A percentile compares a stretch with the other conserved stretches of the same genome.
phyloP scores from a whole-genome alignment of 352 stramenopile genomes.

The Salisapilia sapeloensis region DNA sequence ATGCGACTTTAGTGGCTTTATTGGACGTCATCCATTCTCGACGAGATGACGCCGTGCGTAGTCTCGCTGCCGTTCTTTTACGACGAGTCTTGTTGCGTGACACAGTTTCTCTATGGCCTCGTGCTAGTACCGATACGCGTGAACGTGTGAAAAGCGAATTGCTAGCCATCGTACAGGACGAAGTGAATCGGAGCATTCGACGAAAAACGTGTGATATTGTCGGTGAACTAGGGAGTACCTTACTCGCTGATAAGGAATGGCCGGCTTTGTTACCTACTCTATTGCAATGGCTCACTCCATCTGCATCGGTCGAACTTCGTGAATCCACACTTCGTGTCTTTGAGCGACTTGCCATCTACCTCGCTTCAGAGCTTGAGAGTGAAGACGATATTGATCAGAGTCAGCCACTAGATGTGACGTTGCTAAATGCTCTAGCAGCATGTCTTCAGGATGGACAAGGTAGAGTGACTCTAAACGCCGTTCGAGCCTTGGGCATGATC shows the following conservation, averaged over 20 bases:
- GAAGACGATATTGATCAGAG: conserved; percentile 10
- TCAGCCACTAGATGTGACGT: conserved; percentile 18
- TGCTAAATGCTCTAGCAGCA: conserved; percentile 29
- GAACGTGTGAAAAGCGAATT: conserved; percentile 36
- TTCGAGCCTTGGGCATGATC: conserved; percentile 56
- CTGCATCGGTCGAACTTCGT: conserved; percentile 25
- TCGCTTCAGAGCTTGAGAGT: conserved; percentile 29
- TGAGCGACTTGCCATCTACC: conserved; percentile 68
- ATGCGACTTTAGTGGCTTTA: conserved; percentile 36
- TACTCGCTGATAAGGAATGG: conserved; percentile 71
- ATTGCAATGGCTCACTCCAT: conserved; percentile 32
- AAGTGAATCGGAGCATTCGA: conserved; percentile 58
- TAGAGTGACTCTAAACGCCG: conserved; percentile 47
- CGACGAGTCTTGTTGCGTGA: conserved; percentile 61
- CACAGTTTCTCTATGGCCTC: conserved; percentile 57
- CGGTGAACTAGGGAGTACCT: conserved; percentile 56
- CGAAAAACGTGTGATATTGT: conserved; percentile 75
- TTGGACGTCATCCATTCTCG: conserved; percentile 36
- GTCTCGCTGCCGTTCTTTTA: conserved; percentile 54
- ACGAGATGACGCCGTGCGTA: conserved; percentile 45
- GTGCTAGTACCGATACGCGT: conserved; percentile 25
- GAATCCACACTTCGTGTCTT: conserved; percentile 58
- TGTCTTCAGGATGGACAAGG: conserved; percentile 34
- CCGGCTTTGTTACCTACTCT: conserved; percentile 50
- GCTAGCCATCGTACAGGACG: conserved; percentile 33